Base-by-base conservation (phyloP, 139 green algal species). In the Coccomyxa sp. region DNA sequence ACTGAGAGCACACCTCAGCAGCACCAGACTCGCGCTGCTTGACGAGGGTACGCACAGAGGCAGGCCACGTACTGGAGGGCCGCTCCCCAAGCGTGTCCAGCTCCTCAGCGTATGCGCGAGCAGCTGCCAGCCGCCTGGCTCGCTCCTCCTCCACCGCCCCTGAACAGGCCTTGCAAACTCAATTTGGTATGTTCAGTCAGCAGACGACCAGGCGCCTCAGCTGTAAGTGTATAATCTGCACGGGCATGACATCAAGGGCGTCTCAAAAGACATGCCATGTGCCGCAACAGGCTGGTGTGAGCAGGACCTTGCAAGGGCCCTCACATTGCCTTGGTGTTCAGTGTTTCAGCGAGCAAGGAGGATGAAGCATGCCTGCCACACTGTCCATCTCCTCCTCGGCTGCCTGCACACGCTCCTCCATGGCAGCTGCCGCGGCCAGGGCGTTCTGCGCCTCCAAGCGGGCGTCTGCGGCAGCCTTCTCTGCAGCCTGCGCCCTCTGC, bases 391-490 rank as follows among this genome's bases (percentile, higher is more conserved):
- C 64, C n/a, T 71, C 64, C 35, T 71, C 64, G 29, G 64, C 64
- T 5, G 64, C 64, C 29, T 36, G 27, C 64, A 71, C 24, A 29
- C 64, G 64, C 7, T 34, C 64, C 14, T 71, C 64, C 64, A 36
- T 2, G 64, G 1, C 64, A 36, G 64, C 64, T 18, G 64, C 64
- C 2, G 64, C 64, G 12, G 29, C 29, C 29, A 18, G 64, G 64
- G 64, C 64, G 24, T 22, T 29, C 29, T 34, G 29, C 29, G n/a
- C 24, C n/a, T 71, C 64, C 7, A 37, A 18, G 24, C 64, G 27
- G n/a, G 64, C 77, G 24, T 50, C 40, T 14, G 39, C 33, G 40
- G 77, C 77, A 18, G 68, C 77, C 55, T 55, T 77, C 24, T 73
- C 55, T 18, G 69, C 77, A 55, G 69, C 77, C 4, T 70, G 34